A percentile compares a stretch with the other conserved stretches of the same genome.
These are phyloP conservation scores for Pleurotus djamor DNA, from an alignment of 768 basidiomycete genomes.

Conservation along the genomic window DNA sequence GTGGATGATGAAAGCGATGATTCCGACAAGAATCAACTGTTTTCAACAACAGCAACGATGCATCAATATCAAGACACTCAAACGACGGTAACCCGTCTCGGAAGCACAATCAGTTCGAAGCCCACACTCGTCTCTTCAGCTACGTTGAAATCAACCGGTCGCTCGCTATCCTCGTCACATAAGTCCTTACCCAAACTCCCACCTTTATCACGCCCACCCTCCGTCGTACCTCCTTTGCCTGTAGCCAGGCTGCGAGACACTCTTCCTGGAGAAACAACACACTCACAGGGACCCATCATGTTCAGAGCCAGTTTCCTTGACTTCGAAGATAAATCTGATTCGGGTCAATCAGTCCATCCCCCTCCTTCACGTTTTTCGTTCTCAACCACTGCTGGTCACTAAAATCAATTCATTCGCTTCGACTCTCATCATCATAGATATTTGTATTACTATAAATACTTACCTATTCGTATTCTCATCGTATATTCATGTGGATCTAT, in stretches of 20 bases:
- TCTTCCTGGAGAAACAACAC: neutral
- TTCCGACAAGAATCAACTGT: neutral
- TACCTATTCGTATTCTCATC: neutral
- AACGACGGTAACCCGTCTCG: neutral
- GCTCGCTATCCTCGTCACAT: neutral
- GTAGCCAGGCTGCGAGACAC: neutral
- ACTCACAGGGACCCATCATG: neutral
- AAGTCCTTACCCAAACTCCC: neutral
- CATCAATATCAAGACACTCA: neutral
- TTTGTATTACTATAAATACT: no score
- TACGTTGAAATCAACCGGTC: neutral
- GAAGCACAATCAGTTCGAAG: neutral
- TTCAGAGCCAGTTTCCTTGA: conserved; percentile 4
- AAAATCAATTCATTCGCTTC: neutral
- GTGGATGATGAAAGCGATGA: neutral
- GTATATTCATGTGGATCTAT: neutral
- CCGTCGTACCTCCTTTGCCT: neutral
- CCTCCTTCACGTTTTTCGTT: conserved; percentile 1
- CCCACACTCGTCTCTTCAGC: neutral
- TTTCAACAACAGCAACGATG: neutral
- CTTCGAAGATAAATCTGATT: neutral
- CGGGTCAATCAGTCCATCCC: neutral
- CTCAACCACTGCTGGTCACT: neutral
- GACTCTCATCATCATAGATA: neutral
- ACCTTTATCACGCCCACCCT: neutral